A percentile compares a stretch with the other conserved stretches of the same genome.
phyloP scores from a whole-genome alignment of 1,284 basidiomycete genomes.

The Trametes hirsuta region DNA sequence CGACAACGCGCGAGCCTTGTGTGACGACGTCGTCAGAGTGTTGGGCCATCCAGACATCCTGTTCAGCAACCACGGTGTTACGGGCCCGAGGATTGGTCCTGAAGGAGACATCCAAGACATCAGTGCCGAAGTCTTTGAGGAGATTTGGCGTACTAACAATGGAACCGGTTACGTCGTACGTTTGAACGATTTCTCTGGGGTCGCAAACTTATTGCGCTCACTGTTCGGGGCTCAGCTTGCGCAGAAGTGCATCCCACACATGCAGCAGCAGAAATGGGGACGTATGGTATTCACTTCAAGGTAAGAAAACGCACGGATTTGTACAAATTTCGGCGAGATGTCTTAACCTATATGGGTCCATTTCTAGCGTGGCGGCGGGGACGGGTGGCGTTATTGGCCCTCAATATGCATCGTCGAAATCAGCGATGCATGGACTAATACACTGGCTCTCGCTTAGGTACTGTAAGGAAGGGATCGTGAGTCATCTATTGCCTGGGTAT shows the following conservation, averaged over 20 bases:
- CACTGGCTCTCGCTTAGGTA: constrained; percentile 59
- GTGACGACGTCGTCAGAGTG: constrained; percentile 44
- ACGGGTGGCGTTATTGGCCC: constrained; percentile 59
- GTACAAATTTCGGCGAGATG: not conserved
- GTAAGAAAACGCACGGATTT: constrained; percentile 27
- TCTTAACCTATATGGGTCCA: constrained; percentile 5
- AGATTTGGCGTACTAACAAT: constrained; percentile 51
- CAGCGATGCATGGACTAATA: constrained; percentile 55
- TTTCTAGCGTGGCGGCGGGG: constrained; percentile 37
- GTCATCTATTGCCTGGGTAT: constrained; percentile 16
- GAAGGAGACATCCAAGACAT: constrained; percentile 49
- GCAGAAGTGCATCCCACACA: constrained; percentile 53
- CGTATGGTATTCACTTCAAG: constrained; percentile 55
- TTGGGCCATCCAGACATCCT: constrained; percentile 54
- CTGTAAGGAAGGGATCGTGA: constrained; percentile 54
- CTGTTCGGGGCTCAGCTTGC: constrained; percentile 40
- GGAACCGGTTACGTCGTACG: constrained; percentile 48
- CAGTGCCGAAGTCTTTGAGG: constrained; percentile 49
- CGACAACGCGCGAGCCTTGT: constrained; percentile 46
- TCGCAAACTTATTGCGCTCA: not conserved
- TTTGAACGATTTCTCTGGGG: not conserved
- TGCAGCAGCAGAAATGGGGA: constrained; percentile 53
- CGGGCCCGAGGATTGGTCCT: constrained; percentile 46
- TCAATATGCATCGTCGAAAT: constrained; percentile 60
- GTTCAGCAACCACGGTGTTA: constrained; percentile 54